phyloP scores from a whole-genome alignment of 179 eudicot species.

The Heliamphora pulchella region DNA sequence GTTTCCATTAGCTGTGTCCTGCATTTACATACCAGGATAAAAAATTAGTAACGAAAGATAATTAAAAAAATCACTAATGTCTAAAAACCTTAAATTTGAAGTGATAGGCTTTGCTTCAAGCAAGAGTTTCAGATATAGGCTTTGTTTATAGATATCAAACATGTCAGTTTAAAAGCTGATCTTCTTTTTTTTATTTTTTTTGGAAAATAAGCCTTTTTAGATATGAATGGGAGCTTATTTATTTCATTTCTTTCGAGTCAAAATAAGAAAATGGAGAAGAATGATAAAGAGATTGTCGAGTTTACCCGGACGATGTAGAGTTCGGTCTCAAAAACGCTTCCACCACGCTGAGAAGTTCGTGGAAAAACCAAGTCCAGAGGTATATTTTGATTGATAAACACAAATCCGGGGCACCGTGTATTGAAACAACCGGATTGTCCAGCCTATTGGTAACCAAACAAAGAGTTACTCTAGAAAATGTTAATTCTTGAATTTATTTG shows the following conservation, averaged over 20 bases:
- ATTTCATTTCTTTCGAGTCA: too few relatives aligned
- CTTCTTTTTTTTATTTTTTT: too few relatives aligned
- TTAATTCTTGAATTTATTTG: too few relatives aligned
- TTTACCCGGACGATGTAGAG: neutral
- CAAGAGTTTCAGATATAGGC: neutral
- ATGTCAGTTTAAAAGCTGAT: too few relatives aligned
- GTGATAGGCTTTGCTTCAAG: neutral
- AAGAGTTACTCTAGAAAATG: too few relatives aligned
- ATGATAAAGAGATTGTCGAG: neutral
- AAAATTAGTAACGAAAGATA: neutral
- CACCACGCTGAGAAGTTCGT: neutral
- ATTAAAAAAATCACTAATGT: too few relatives aligned
- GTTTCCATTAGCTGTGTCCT: neutral
- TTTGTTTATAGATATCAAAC: neutral
- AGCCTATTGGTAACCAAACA: neutral
- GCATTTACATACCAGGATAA: neutral
- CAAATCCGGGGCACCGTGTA: conserved; percentile 11
- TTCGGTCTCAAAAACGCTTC: neutral
- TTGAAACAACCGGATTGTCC: conserved; percentile 8
- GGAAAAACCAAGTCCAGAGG: neutral
- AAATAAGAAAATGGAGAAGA: too few relatives aligned
- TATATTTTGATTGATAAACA: neutral
- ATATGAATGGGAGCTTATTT: too few relatives aligned
- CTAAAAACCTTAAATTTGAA: too few relatives aligned
- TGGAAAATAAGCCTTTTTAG: too few relatives aligned